Evolutionary conservation across 108 stramenopile genomes (phyloP), one percentile per base, ranked within the genome.

Genomic region (Ochromonas danica): DNA sequence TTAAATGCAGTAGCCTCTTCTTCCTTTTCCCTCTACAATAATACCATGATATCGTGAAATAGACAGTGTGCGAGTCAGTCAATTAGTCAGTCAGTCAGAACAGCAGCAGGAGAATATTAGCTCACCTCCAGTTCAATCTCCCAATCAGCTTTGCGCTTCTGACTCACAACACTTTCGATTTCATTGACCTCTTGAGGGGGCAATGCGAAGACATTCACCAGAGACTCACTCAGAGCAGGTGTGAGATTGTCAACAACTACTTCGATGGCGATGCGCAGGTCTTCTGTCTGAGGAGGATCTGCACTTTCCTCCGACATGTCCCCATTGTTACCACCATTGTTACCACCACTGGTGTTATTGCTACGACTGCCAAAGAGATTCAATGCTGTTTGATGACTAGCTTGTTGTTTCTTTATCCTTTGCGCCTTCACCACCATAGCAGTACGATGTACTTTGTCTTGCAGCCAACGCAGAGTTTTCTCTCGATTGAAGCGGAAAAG

Each of bases 141-240:
- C 67, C 67, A 70, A 40, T 70, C 67, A 40, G 67, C 67, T 31
- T 70, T 70, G 22, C 67, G 67, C 67, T 70, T 70, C 36, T 14
- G 33, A 17, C 14, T 70, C 17, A 31, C 17, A 22, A 17, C 40
- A 22, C 17, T 22, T 70, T 38, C 22, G 67, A 22, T 70, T 10
- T 10, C 10, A 10, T 17, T 17, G 10, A 57, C 22, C 51, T 40
- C 40, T 22, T 70, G 22, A 38, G 22, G 22, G 22, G 67, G 22
- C 14, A 17, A 38, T 10, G 17, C 40, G 33, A 70, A 70, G 14
- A 22, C 40, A 31, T 70, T 10, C 10, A 70, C 36, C 17, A 70
- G 22, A 31, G 10, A 10, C 10, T 22, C 67, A 40, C 17, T 31
- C 67, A 70, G 22, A 70, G 22, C 33, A 22, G 14, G 22, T 10